Evolutionary conservation across 2,329 filamentous ascomycete genomes (phyloP), one percentile per base, ranked within the genome.

Genomic region (Aspergillus felis): DNA sequence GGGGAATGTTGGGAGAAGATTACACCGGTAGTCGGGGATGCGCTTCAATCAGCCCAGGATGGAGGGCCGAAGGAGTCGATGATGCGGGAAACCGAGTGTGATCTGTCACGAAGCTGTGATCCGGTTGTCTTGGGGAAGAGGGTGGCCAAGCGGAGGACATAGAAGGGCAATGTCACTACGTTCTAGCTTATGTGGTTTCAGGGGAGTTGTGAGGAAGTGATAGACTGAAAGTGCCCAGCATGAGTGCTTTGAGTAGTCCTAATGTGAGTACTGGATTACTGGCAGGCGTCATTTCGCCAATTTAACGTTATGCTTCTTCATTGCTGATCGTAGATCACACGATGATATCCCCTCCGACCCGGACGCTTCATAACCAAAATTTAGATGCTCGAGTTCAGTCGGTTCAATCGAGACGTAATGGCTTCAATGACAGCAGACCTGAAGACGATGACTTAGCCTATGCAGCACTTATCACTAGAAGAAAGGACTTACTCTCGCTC

Each of bases 351-450:
- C 42, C 28, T 35, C 29, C 10, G 35, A 25, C n/a, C 20, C 24
- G 10, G 10, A 44, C 22, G 24, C 3, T 3, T 32, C 25, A 41
- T 12, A 28, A 46, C n/a, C 24, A 28, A 25, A 14, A 24, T 44
- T 67, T 56, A 71, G 25, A 76, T 50, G 49, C 66, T 73, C 1
- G 73, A 68, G 54, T 72, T 75, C 14, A 78, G 66, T 46, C 74
- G 71, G 56, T 74, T 74, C 14, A 78, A 60, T 35, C 74, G 74
- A 51, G 73, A 66, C 1, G 75, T 76, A 27, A 78, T 77, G 7
- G 73, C 73, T 29, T 77, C 74, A 52, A 78, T 77, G 41, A 77
- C 74, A 47, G 74, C 74, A 58, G 75, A 76, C 55, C 75, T 77
- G 54, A 12, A 58, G 28, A 7, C 4, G 38, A 47, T 48, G 9